A percentile compares a stretch with the other conserved stretches of the same genome.
These are phyloP conservation scores for Phytopythium boreale DNA, from an alignment of 352 stramenopile genomes.

Conservation along the genomic window DNA sequence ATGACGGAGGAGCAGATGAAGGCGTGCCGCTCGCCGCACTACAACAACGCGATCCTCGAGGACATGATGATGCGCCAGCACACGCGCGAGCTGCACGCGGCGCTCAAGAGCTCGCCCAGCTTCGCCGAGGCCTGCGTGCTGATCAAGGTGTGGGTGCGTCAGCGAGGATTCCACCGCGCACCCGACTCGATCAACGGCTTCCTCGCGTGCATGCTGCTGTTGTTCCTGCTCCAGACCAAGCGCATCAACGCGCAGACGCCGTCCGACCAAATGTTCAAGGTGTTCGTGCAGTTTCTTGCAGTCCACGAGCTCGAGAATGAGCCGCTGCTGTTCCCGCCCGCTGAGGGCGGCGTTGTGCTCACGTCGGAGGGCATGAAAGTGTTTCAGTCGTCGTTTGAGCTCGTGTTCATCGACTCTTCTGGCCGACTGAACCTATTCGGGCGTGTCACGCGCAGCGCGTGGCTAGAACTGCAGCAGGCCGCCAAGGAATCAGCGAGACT, in stretches of 20 bases:
- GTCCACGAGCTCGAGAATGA: constrained; percentile 64
- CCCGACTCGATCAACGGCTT: constrained; percentile 86
- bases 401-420: constrained; percentile 79
- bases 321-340: constrained; percentile 61
- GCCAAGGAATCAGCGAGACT: constrained; percentile 60
- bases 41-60: constrained; percentile 91
- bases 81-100: constrained; percentile 74
- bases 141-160: constrained; percentile 85
- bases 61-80: constrained; percentile 86
- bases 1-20: constrained; percentile 75
- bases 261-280: constrained; percentile 86
- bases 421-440: constrained; percentile 75
- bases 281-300: constrained; percentile 78
- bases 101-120: constrained; percentile 54
- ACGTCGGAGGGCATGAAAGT: constrained; percentile 64
- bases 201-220: constrained; percentile 76
- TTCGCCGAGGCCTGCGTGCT: constrained; percentile 82
- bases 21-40: constrained; percentile 72
- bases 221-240: constrained; percentile 79
- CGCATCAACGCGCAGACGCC: constrained; percentile 63
- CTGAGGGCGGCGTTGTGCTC: constrained; percentile 48
- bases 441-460: constrained; percentile 61
- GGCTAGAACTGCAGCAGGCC: constrained; percentile 61
- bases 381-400: constrained; percentile 62
- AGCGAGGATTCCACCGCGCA: constrained; percentile 72